Evolutionary conservation across 768 basidiomycete genomes (phyloP), one percentile per base, ranked within the genome.

Genomic region (Lactifluus echinatus): DNA sequence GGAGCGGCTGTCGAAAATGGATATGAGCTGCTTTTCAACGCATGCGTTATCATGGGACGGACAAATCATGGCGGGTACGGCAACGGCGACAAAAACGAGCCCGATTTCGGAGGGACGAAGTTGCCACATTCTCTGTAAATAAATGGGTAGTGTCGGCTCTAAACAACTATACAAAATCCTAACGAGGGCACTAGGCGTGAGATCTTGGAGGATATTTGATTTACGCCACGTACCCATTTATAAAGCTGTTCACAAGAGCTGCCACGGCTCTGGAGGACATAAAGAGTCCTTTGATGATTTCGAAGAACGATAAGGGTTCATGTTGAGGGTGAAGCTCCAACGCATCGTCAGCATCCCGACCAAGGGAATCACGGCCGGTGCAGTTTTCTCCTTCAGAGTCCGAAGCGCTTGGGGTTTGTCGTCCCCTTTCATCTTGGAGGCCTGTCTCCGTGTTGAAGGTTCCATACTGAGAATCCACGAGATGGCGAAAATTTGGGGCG

Each of bases 11-110:
- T 6, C 21, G 1, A 10, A 26, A 33, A 42, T 12, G 4, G 40
- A 40, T 17, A 15, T 42, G 12, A 37, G 50, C 21, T 40, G 17
- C 21, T 12, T 14, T 24, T 7, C 14, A 12, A 2, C 6, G 11
- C n/a, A 19, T 51, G n/a, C 21, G 40, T 15, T n/a, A 37, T 43
- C 50, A 29, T 29, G 3, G 12, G n/a, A 65, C 80, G 56, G 63
- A 85, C 87, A 85, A 54, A 87, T 70, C 17, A 89, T 65, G 0
- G 81, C 79, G 1, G 85, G 87, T 7, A 85, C 69, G 24, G 84
- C 78, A 8, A 78, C 76, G 8, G 81, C 85, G 55, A 89, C 70
- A 66, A 83, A 84, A 15, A 86, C 76, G n/a, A 88, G 63, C 8
- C 87, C 87, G 10, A 86, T 81, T 66, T 70, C 66, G 2, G 67